phyloP scores from a whole-genome alignment of 768 basidiomycete species.

The Naganishia antarctica region DNA sequence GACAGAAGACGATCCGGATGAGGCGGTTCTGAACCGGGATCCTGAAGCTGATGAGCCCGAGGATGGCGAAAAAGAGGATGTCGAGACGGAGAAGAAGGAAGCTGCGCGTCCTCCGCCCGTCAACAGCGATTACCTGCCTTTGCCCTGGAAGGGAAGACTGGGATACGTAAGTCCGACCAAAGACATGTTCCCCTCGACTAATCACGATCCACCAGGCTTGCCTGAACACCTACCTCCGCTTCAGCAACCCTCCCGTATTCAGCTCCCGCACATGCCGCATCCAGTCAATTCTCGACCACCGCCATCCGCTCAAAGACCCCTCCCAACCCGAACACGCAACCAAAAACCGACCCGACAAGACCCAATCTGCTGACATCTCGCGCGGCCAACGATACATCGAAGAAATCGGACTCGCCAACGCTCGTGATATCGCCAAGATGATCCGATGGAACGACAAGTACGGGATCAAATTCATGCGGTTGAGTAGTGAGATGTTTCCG shows the following conservation, averaged over 20 bases:
- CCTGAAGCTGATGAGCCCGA: conserved; percentile 13
- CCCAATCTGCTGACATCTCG: conserved; percentile 16
- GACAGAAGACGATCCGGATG: conserved; percentile 11
- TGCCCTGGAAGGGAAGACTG: conserved; percentile 29
- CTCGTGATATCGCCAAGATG: conserved; percentile 28
- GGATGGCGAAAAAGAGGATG: conserved; percentile 9
- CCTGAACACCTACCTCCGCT: conserved; percentile 29
- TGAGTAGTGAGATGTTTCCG: conserved; percentile 90
- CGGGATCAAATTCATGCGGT: conserved; percentile 77
- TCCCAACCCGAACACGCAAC: conserved; percentile 25
- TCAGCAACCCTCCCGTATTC: conserved; percentile 29
- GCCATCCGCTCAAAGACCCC: conserved; percentile 23
- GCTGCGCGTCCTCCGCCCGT: conserved; percentile 27
- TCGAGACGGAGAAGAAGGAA: conserved; percentile 19
- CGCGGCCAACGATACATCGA: conserved; percentile 25
- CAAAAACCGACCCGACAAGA: conserved; percentile 30
- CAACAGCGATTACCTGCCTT: conserved; percentile 27
- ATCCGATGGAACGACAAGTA: conserved; percentile 39
- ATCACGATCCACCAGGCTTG: conserved; percentile 14
- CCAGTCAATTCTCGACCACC: conserved; percentile 26
- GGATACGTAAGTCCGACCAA: conserved; percentile 20
- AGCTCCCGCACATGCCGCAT: conserved; percentile 26
- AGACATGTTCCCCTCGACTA: neutral
- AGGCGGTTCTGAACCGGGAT: neutral
- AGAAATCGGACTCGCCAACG: conserved; percentile 28